These are phyloP conservation scores for Schizochytrium sp. DNA, from an alignment of 108 stramenopile species.

Conservation along the genomic window DNA sequence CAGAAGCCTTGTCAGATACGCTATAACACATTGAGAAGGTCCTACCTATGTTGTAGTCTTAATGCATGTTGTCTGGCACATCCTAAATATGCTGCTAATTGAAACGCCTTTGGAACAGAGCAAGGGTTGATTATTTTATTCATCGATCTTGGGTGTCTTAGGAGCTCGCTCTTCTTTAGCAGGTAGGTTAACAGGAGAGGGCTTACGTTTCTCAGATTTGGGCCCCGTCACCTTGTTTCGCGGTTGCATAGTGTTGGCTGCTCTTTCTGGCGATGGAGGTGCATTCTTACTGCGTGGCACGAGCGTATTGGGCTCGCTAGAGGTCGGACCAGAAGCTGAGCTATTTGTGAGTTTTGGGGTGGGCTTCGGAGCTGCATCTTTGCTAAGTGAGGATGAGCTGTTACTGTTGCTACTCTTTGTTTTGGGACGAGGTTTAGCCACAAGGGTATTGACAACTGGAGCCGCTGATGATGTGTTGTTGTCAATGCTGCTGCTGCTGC, in stretches of 20 bases:
- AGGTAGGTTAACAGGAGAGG: neutral
- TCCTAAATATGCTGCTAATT: no score
- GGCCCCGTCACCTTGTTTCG: neutral
- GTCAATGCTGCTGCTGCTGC: neutral
- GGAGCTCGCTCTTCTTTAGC: neutral
- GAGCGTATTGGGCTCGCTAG: constrained; percentile 21
- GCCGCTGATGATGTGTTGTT: neutral
- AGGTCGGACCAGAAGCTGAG: neutral
- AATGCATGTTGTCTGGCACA: no score
- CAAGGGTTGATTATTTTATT: no score
- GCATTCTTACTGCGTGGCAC: constrained; percentile 16
- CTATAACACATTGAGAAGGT: no score
- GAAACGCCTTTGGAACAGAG: no score
- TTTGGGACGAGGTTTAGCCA: neutral
- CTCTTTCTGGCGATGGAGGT: neutral
- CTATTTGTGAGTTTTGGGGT: neutral
- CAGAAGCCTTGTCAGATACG: no score
- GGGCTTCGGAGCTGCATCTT: neutral
- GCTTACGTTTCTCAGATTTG: neutral
- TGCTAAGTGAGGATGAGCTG: no score
- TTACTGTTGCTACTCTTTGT: no score
- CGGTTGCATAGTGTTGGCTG: neutral
- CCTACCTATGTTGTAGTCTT: no score
- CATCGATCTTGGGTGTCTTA: constrained; percentile 8
- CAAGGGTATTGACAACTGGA: constrained; percentile 21